Percentiles rank a stretch among this genome's conserved stretches.
Conservation (phyloP, 164 flowering plant species). For the Platanus orientalis region DNA sequence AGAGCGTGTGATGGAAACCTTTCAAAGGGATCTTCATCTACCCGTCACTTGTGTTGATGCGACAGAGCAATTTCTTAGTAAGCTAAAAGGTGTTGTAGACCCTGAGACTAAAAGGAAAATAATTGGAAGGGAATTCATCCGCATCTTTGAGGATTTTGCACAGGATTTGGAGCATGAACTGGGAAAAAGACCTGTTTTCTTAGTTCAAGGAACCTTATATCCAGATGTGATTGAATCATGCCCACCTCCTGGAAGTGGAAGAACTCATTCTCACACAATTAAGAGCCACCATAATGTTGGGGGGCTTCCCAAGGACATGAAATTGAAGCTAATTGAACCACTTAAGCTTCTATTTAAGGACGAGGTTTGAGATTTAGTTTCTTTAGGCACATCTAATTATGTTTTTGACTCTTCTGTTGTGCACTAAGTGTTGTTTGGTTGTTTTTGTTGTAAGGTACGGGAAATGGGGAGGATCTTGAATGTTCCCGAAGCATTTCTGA, state of each 20-base stretch:
- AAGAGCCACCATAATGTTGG: conserved; percentile 99
- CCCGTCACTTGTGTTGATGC: conserved; percentile 96
- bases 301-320: conserved; percentile 99
- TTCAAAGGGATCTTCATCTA: conserved; percentile 76
- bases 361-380: conserved; percentile 54
- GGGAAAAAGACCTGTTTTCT: conserved; percentile 64
- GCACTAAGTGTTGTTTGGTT: neutral
- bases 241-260: conserved; percentile 97
- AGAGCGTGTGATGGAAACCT: conserved; percentile 92
- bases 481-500: conserved; percentile 79
- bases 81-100: conserved; percentile 84
- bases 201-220: conserved; percentile 96
- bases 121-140: conserved; percentile 87
- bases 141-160: conserved; percentile 75
- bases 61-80: conserved; percentile 58
- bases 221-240: conserved; percentile 99
- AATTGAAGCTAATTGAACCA: conserved; percentile 93
- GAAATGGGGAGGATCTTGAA: conserved; percentile 75
- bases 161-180: conserved; percentile 61
- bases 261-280: conserved; percentile 91
- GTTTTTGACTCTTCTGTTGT: neutral
- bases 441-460: conserved; percentile 52
- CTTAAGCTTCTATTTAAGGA: conserved; percentile 95
- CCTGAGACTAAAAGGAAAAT: conserved; percentile 94
- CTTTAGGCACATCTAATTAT: neutral